phyloP scores from a whole-genome alignment of 2,329 filamentous ascomycete species.

The Ophiostoma perfectum region DNA sequence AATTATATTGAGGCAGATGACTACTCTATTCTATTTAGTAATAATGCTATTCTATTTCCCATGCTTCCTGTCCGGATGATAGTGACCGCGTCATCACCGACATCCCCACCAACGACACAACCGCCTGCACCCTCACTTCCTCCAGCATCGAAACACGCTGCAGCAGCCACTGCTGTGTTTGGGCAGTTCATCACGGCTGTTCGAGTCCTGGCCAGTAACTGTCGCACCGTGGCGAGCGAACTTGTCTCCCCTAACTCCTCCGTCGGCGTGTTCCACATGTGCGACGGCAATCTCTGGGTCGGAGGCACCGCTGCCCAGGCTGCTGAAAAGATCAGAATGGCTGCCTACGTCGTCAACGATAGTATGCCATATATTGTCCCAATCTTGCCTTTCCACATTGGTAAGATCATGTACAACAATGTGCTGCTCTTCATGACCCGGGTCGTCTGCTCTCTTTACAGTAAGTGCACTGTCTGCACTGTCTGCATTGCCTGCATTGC shows the following conservation, averaged over 20 bases:
- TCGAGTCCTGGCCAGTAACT: too few relatives aligned
- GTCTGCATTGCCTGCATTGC: too few relatives aligned
- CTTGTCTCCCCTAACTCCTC: too few relatives aligned
- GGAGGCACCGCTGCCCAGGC: too few relatives aligned
- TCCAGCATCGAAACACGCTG: not conserved
- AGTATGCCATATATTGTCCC: not conserved
- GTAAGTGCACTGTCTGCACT: too few relatives aligned
- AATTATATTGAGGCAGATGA: conserved; percentile 5
- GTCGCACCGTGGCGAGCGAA: too few relatives aligned
- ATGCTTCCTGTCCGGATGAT: not conserved
- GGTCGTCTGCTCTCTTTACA: too few relatives aligned
- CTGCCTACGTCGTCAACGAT: not conserved
- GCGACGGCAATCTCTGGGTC: too few relatives aligned
- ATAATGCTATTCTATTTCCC: not conserved
- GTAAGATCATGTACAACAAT: not conserved
- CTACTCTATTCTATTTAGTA: not conserved
- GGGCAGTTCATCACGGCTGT: not conserved
- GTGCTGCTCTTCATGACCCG: not conserved
- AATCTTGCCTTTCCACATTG: not conserved
- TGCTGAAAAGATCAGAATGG: too few relatives aligned
- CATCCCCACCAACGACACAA: not conserved
- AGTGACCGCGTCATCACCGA: not conserved
- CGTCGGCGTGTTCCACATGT: too few relatives aligned
- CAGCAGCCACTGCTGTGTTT: not conserved
- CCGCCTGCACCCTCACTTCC: not conserved